Percentiles rank a stretch among this genome's conserved stretches.
Conservation (phyloP, 768 basidiomycete species). For the Porphyrellus cyaneotinctus region DNA sequence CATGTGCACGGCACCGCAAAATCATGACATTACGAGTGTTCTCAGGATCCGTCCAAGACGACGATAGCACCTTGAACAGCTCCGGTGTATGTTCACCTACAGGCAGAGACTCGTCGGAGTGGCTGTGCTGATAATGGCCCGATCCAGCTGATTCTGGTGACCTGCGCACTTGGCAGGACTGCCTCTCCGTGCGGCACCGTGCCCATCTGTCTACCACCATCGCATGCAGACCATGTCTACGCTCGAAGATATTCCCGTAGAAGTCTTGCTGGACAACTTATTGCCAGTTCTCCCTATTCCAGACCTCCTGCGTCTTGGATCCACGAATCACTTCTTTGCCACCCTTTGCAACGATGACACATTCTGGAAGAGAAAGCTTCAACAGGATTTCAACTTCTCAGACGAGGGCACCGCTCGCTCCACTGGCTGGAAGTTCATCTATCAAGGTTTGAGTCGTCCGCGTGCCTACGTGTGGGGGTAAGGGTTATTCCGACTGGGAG, state of each 20-base stretch:
- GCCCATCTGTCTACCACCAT: background rate
- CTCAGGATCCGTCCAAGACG: background rate
- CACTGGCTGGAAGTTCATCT: constrained; percentile 78
- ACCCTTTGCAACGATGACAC: constrained; percentile 63
- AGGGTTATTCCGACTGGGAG: constrained; percentile 12
- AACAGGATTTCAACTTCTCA: constrained; percentile 75
- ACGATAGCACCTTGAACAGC: no score
- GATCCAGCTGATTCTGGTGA: constrained; percentile 12
- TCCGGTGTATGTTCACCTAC: no score
- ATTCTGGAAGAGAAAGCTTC: constrained; percentile 71
- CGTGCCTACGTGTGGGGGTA: constrained; percentile 60
- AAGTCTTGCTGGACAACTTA: constrained; percentile 74
- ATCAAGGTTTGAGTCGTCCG: constrained; percentile 60
- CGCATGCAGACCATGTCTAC: constrained; percentile 29
- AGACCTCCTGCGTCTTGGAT: constrained; percentile 56
- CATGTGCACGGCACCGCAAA: background rate
- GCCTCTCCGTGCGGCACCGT: background rate
- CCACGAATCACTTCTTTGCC: constrained; percentile 64
- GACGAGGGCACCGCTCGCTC: constrained; percentile 67
- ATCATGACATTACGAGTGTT: background rate
- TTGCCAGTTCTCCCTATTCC: constrained; percentile 50
- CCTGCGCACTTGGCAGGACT: constrained; percentile 6
- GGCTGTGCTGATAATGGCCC: constrained; percentile 23
- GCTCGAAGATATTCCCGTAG: constrained; percentile 60
- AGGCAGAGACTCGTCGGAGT: background rate